Conservation (phyloP, 2,329 filamentous ascomycete species). For the Elsinoe batatas region DNA sequence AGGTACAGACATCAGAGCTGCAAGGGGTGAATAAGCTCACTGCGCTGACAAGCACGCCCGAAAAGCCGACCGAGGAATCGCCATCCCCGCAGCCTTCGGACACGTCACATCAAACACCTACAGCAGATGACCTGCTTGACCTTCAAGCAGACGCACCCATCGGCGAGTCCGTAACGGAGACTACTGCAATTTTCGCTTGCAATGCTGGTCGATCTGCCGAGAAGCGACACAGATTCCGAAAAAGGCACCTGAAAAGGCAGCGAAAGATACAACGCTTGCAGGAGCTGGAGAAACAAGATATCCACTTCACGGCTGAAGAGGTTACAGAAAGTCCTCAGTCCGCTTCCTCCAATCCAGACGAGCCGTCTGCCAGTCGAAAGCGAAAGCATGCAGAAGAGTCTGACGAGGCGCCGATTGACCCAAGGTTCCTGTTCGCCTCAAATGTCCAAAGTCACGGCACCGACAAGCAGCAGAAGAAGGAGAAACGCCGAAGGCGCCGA, state of each 20-base stretch:
- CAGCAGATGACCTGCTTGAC: too few relatives aligned
- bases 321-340: too few relatives aligned
- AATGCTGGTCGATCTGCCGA: background rate
- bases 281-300: background rate
- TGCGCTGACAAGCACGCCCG: too few relatives aligned
- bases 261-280: background rate
- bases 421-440: background rate
- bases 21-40: too few relatives aligned
- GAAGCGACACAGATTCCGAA: background rate
- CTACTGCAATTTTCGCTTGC: too few relatives aligned
- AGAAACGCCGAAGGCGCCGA: background rate
- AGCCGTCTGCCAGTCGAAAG: background rate
- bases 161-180: too few relatives aligned
- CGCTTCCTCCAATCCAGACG: background rate
- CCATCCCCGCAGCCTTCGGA: too few relatives aligned
- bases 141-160: too few relatives aligned
- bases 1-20: too few relatives aligned
- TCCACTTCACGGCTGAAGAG: background rate
- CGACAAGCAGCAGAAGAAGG: background rate
- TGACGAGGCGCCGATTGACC: background rate
- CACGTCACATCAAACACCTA: too few relatives aligned
- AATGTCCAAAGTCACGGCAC: background rate
- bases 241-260: background rate
- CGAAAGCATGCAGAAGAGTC: background rate
- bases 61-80: too few relatives aligned